Evolutionary conservation across 208 protist genomes (phyloP).

Genomic region (Leishmania amazonensis): DNA sequence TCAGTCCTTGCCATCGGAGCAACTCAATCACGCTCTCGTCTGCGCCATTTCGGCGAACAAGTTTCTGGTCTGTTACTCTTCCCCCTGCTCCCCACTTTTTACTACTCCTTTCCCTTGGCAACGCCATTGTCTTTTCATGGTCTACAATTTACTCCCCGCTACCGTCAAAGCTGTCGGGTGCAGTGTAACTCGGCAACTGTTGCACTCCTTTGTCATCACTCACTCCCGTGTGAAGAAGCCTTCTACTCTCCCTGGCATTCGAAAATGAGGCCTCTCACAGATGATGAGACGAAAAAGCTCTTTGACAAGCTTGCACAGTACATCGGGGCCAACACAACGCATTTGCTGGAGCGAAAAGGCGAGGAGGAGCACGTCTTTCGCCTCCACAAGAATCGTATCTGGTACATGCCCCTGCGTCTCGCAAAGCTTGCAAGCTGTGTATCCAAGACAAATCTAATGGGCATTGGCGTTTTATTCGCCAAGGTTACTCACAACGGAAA

Average conservation of each 20-base stretch:
- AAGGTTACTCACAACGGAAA: constrained; percentile 92
- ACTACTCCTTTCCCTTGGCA: background rate
- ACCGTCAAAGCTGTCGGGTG: background rate
- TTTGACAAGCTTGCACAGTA: constrained; percentile 94
- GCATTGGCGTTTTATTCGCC: constrained; percentile 89
- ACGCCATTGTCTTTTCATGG: background rate
- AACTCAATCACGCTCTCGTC: background rate
- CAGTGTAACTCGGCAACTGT: background rate
- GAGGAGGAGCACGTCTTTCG: constrained; percentile 91
- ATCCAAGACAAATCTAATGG: constrained; percentile 88
- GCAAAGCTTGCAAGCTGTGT: constrained; percentile 89
- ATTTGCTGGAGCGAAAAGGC: constrained; percentile 75
- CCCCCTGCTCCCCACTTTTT: background rate
- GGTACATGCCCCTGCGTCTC: constrained; percentile 89
- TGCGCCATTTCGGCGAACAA: background rate
- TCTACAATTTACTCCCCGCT: background rate
- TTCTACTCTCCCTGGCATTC: background rate
- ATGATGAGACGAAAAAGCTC: constrained; percentile 89
- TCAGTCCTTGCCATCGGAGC: background rate
- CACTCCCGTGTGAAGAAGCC: background rate
- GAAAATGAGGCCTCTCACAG: constrained; percentile 70
- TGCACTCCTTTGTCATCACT: background rate
- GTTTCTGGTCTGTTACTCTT: background rate
- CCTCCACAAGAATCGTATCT: constrained; percentile 91
- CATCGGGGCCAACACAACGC: constrained; percentile 89